phyloP scores from a whole-genome alignment of 164 flowering plant genomes.

The Nymphaea colorata region DNA sequence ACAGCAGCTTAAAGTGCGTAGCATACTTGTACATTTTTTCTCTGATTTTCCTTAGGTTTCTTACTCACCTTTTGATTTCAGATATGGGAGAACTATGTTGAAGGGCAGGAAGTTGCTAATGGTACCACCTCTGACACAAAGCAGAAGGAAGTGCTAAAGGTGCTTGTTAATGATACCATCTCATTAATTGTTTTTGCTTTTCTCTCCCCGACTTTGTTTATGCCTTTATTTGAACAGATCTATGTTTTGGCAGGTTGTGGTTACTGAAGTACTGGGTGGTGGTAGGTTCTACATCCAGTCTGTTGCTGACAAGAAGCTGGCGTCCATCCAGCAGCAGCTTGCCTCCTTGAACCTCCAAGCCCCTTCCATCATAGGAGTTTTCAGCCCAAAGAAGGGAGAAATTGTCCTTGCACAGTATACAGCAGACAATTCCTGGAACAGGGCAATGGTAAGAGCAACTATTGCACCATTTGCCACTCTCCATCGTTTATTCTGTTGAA shows the following conservation, averaged over 20 bases:
- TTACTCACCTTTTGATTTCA: conserved; percentile 15
- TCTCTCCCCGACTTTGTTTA: background rate
- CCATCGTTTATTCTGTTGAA: background rate
- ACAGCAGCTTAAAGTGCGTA: conserved; percentile 64
- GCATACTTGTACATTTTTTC: background rate
- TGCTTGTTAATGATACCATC: conserved; percentile 8
- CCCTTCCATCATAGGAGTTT: conserved; percentile 75
- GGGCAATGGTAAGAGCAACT: conserved; percentile 64
- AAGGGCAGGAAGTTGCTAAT: conserved; percentile 72
- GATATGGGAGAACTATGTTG: conserved; percentile 96
- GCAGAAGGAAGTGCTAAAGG: conserved; percentile 86
- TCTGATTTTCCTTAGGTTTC: background rate
- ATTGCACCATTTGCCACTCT: conserved; percentile 1
- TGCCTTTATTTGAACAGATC: background rate
- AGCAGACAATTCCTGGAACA: conserved; percentile 87
- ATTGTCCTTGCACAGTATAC: conserved; percentile 83
- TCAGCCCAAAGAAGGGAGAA: conserved; percentile 93
- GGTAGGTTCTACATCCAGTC: conserved; percentile 86
- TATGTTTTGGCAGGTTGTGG: conserved; percentile 42
- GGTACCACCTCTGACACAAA: conserved; percentile 46
- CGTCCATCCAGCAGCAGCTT: conserved; percentile 72
- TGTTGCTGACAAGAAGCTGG: conserved; percentile 62
- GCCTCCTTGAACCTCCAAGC: conserved; percentile 67
- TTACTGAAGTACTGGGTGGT: conserved; percentile 88
- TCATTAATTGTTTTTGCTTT: background rate